Conservation (phyloP, 345 rosid species). For the Populus deltoides region DNA sequence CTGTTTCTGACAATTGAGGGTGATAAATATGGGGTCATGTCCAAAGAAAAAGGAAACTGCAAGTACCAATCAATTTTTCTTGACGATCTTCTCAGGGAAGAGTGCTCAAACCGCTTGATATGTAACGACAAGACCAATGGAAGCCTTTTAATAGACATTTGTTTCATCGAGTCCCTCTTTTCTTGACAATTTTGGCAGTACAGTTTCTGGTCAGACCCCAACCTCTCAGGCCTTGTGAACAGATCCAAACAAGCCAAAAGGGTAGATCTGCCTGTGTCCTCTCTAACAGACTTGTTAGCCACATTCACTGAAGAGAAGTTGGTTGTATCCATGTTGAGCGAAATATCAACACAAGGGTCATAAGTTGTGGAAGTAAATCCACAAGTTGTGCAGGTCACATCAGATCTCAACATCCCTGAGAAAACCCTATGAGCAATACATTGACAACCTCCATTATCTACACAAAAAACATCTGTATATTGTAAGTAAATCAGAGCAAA, state of each 20-base stretch:
- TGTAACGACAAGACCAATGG: conserved; percentile 33
- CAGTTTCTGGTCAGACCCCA: conserved; percentile 29
- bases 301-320: conserved; percentile 1
- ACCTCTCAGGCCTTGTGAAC: conserved; percentile 33
- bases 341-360: conserved; percentile 32
- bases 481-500: neutral
- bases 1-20: conserved; percentile 25
- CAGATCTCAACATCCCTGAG: conserved; percentile 32
- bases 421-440: conserved; percentile 32
- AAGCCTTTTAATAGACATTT: conserved; percentile 26
- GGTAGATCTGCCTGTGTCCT: conserved; percentile 11
- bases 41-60: conserved; percentile 27
- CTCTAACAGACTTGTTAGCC: conserved; percentile 17
- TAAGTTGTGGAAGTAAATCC: conserved; percentile 33
- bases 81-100: conserved; percentile 13
- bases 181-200: conserved; percentile 30
- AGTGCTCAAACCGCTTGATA: conserved; percentile 32
- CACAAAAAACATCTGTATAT: neutral
- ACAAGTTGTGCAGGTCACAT: conserved; percentile 30
- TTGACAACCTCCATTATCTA: conserved; percentile 27
- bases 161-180: conserved; percentile 24
- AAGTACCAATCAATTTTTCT: conserved; percentile 27
- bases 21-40: conserved; percentile 27
- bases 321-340: conserved; percentile 19
- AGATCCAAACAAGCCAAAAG: conserved; percentile 29